Base-by-base conservation (phyloP, 768 basidiomycete species). In the Termitomyces sp. region DNA sequence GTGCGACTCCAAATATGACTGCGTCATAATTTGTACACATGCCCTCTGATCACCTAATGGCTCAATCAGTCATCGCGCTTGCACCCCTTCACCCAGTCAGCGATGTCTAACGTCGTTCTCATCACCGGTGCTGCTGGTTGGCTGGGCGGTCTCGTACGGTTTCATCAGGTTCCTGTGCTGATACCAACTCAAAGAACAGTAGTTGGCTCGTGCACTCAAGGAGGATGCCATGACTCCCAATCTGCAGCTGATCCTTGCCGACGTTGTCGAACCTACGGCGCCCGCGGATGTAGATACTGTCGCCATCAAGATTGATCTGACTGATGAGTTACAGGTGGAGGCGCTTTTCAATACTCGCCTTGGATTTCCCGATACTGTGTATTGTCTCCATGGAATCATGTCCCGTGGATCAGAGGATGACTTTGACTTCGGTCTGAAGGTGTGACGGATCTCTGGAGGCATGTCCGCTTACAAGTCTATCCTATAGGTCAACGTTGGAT, bases 301-400 rank as follows among this genome's bases (percentile, higher is more conserved):
- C 36, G 65, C 72, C 1, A 57, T 83, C 65, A 74, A 75, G 63
- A 75, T 73, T 3, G 78, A 82, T 67, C 67, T 82, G 63, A 80
- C 77, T 3, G 73, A 77, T 51, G 67, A 64, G 31, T 57, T 66
- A 15, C 70, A 78, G 55, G 67, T 75, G 38, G 72, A 80, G 38
- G 62, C 61, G 0, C 66, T 81, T 11, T 81, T 82, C 68, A 65
- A 68, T 20, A 80, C 77, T 10, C 54, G 68, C 31, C 69, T 75
- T 43, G 80, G 79, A 15, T 63, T 77, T 5, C 79, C 79, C 0
- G 76, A 78, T 62, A 77, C 76, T 7, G 69, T 82, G 20, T 82
- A 82, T 63, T 81, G 80, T 60, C 69, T 82, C 31, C 81, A 83
- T 66, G 86, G 86, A 2, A 83, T 86, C 66, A 86, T 87, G 86